Base-by-base conservation (phyloP, 306 rosid genomes). In the Trifolium repens region DNA sequence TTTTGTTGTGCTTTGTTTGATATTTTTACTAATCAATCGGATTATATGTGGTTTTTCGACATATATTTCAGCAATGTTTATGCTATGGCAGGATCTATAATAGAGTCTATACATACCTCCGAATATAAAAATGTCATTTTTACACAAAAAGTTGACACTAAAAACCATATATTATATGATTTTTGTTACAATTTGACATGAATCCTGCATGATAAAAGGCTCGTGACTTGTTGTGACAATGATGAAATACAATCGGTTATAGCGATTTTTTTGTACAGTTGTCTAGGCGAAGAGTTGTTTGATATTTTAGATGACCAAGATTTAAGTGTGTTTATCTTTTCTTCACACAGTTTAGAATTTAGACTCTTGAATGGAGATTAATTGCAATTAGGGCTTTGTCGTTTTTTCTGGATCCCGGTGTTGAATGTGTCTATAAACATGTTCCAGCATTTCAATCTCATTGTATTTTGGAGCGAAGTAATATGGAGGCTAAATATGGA, bases 261-360 rank as follows among this genome's bases (percentile, higher is more conserved):
- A 1, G 19, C 11, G 24, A 66, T 40, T 43, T 22, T 3, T 67
- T 12, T 62, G 46, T 62, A 63, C 7, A 35, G 12, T 63, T 37
- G 26, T 63, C 26, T 35, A 35, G 69, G 49, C 12, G 39, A 58
- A 12, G 3, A 27, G 5, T 13, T 6, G 10, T 27, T 27, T 59
- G 19, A 32, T 26, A 59, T 27, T 30, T 13, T 59, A 27, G 10
- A 26, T 26, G 12, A 16, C 11, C 11, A 52, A 52, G 26, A 8
- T 58, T 58, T 26, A 26, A 58, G 37, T 26, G 64, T 58, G 68
- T 35, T 34, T 32, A 34, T 62, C 68, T 62, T n/a, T 63, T 37
- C 68, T 34, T 63, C 39, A 11, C 68, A 61, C 22, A n/a, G 13
- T 4, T 63, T 34, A 35, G 49, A n/a, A 11, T 16, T 63, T 34